Base-by-base conservation (phyloP, 2,329 filamentous ascomycete species). In the Zymoseptoria tritici region DNA sequence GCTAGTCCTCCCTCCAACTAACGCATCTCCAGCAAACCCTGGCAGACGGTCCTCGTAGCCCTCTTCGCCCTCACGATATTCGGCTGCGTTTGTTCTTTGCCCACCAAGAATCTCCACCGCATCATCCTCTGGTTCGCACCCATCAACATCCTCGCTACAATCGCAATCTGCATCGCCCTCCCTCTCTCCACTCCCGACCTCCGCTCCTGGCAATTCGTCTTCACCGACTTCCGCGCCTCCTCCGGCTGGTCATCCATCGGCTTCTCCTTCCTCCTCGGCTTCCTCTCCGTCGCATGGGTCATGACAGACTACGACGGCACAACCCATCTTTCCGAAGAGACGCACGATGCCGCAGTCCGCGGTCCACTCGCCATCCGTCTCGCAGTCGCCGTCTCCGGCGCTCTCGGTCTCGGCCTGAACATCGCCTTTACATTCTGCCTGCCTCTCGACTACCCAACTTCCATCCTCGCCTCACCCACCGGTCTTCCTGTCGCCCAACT, bases 261-360 rank as follows among this genome's bases (percentile, higher is more conserved):
- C 2, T 86, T 86, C 63, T 86, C 84, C 0, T 87, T 86, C 65
- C 75, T 87, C 9, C 75, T 87, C 6, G 83, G 82, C 24, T 83
- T 83, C 64, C 71, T 83, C 5, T 81, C 80, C 16, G 81, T 83
- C 13, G 79, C 81, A 21, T 83, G 81, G 81, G 85, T 83, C n/a
- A 86, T 87, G 84, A 87, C 84, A 5, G 84, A 86, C 68, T 87
- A 86, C 68, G 84, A 87, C 65, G 84, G 81, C 52, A 87, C 85
- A 9, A 86, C 84, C 5, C 85, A 87, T 67, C 86, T 87, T 80
- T 85, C 83, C 2, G 85, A 87, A 75, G 84, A 87, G 73, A 86
- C 83, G 0, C 83, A 85, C 64, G 81, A 87, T 68, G 84, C 85
- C 6, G 83, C 83, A 2, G 77, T 83, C 55, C 78, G 78, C 60